Evolutionary conservation across 495 filamentous ascomycete genomes (phyloP).

Genomic region (Trichoderma asperelloides): DNA sequence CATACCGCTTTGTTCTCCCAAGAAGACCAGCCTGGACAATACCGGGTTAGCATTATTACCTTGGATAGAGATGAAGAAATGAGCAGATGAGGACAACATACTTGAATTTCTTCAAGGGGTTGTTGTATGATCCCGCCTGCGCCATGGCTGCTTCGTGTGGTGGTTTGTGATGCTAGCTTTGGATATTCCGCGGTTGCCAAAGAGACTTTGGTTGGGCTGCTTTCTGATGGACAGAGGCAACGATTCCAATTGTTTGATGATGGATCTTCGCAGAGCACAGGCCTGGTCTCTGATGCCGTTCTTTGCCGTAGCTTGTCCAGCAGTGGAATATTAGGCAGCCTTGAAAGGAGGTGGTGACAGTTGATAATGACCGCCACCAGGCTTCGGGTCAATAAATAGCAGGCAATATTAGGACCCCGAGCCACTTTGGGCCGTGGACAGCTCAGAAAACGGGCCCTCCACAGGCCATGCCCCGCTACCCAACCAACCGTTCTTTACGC

Average conservation of each 20-base stretch:
- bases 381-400: not conserved
- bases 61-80: conserved; percentile 12
- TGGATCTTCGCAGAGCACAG: not conserved
- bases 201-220: not conserved
- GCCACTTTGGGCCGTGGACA: conserved; percentile 4
- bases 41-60: conserved; percentile 12
- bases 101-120: conserved; percentile 99
- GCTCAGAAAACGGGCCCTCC: not conserved
- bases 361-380: conserved; percentile 3
- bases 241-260: not conserved
- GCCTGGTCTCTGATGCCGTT: not conserved
- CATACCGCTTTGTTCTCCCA: conserved; percentile 97
- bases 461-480: not conserved
- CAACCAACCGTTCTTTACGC: conserved; percentile 1
- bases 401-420: not conserved
- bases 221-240: not conserved
- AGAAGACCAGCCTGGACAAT: conserved; percentile 71
- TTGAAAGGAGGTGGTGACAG: conserved; percentile 4
- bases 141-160: conserved; percentile 27
- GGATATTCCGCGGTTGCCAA: not conserved
- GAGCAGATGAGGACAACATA: conserved; percentile 31
- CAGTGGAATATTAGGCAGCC: not conserved
- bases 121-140: conserved; percentile 80
- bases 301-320: not conserved
- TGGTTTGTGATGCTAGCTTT: conserved; percentile 8